Base-by-base conservation (phyloP, 2,329 filamentous ascomycete genomes). In the Aspergillus fischeri region DNA sequence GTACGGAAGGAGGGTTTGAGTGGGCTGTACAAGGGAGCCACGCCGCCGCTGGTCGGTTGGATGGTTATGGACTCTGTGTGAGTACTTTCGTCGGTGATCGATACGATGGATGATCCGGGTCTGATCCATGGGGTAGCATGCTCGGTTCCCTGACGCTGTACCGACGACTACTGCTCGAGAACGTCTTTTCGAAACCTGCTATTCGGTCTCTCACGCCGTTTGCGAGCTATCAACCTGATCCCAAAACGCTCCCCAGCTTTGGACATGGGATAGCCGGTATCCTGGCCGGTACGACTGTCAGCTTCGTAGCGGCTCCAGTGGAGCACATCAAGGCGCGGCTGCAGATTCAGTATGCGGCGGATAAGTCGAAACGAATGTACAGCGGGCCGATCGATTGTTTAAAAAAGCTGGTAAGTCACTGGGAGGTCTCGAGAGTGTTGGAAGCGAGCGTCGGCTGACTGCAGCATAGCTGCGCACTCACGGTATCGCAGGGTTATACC, bases 261-360 rank as follows among this genome's bases (percentile, higher is more conserved):
- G 94, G 92, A 11, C 93, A 97, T 75, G 93, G 89, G 3, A 79
- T 96, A 51, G 94, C 94, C 0, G 94, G 94, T 54, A 83, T 94
- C 53, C 78, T 95, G 77, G 91, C 94, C 1, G 94, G 94, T 4
- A 85, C 85, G 67, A 97, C 94, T 0, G 94, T 99, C 21, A 91
- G 87, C 70, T 92, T 97, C 75, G 86, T 97, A 66, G 94, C 93
- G 1, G 91, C 92, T 2, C 94, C 93, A 0, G 89, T 97, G 14
- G 93, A 99, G 77, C 94, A 99, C 74, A 81, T 97, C 75, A 97
- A 97, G 79, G 91, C 92, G 9, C 86, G 93, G 1, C 79, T 99
- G 61, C 94, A 99, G 78, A 89, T 96, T 53, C 94, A 99, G 76
- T 99, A 99, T 74, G 86, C 90, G 1, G 89, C 88, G 9, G 81